phyloP scores from a whole-genome alignment of 805 yeast genomes.

The Tetrapisispora fleetii region DNA sequence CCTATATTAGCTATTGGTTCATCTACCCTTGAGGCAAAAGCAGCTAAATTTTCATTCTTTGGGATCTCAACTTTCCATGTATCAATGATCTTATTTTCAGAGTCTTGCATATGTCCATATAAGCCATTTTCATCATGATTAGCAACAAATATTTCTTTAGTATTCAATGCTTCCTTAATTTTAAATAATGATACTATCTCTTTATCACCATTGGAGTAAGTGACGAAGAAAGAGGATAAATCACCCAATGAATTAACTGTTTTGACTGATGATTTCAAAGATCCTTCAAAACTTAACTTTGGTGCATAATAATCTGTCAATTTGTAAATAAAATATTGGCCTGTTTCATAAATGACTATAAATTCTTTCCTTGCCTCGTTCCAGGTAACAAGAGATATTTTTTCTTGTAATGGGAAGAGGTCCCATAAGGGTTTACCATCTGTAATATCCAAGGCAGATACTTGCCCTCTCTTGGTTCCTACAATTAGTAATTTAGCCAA shows the following conservation, averaged over 20 bases:
- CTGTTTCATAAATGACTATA: slow-evolving; percentile 23
- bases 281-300: neutral
- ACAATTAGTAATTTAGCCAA: slow-evolving; percentile 35
- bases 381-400: slow-evolving; percentile 17
- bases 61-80: slow-evolving; percentile 33
- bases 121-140: slow-evolving; percentile 14
- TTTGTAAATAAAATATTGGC: slow-evolving; percentile 16
- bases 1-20: slow-evolving; percentile 53
- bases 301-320: slow-evolving; percentile 4
- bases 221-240: slow-evolving; percentile 10
- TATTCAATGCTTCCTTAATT: slow-evolving; percentile 5
- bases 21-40: slow-evolving; percentile 32
- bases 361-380: slow-evolving; percentile 12
- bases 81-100: slow-evolving; percentile 13
- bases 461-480: slow-evolving; percentile 32
- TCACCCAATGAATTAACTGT: slow-evolving; percentile 3
- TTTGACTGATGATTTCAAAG: neutral
- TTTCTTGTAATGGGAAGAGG: slow-evolving; percentile 15
- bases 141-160: slow-evolving; percentile 10
- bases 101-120: slow-evolving; percentile 19
- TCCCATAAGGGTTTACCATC: slow-evolving; percentile 36
- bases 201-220: slow-evolving; percentile 8
- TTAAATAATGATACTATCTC: slow-evolving; percentile 7
- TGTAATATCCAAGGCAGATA: slow-evolving; percentile 36
- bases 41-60: slow-evolving; percentile 32